Evolutionary conservation across 768 basidiomycete genomes (phyloP), one percentile per base, ranked within the genome.

Genomic region (Terana coerulea): DNA sequence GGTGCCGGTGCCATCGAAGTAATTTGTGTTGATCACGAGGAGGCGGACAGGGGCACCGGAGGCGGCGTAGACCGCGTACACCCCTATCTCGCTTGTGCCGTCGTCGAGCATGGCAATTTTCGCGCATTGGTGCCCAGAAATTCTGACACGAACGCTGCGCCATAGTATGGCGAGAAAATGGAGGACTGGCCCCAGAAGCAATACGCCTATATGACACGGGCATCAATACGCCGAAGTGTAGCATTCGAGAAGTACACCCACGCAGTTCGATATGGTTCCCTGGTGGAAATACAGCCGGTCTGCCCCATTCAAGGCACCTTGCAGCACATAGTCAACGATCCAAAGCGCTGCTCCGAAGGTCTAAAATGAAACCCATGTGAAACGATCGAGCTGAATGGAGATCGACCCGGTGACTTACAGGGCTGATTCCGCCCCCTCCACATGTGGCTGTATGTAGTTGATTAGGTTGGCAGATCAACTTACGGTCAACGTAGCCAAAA

Each of bases 231-330:
- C 7, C n/a, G 33, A 26, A 15, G n/a, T 21, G 25, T 11, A 4
- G 21, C 8, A 29, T 15, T 28, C 34, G 28, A 25, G 34, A 10
- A 19, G 19, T 26, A 17, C 9, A 62, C 65, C 56, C 36, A 69
- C 69, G 54, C 71, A 71, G 55, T 71, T 67, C 19, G 67, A 66
- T 45, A 73, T 70, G 4, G 68, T 73, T 7, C 72, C 72, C 53
- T 73, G 71, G 51, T 73, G 72, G 59, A 72, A 73, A 55, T 72
- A 72, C 21, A 70, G 59, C 26, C 72, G 56, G 29, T 70, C 68
- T 6, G 65, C 61, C 8, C 70, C 71, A 40, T 66, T 66, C 35
- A 70, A 49, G 14, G 68, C 69, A 46, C 64, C 69, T 40, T 72
- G 71, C 8, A 73, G 59, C 19, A 69, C 67, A 44, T 72, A 73